A percentile compares a stretch with the other conserved stretches of the same genome.
Evolutionary conservation across 306 rosid genomes (phyloP).

Genomic region (Vigna nakashimae): DNA sequence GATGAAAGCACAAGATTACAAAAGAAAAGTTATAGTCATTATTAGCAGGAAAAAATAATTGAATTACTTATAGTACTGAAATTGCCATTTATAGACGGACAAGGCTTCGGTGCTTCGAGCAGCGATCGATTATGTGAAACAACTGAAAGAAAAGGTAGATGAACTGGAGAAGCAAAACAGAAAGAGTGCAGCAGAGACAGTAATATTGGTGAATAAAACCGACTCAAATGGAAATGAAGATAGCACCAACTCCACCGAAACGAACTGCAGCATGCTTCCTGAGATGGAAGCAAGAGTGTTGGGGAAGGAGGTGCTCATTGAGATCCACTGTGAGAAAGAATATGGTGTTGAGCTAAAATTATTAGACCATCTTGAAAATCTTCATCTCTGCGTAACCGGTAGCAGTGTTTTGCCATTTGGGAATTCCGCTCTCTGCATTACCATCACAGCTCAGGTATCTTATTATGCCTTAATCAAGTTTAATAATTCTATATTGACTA

Average conservation of each 20-base stretch:
- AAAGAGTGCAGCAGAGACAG: background rate
- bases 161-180: constrained; percentile 41
- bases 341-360: constrained; percentile 45
- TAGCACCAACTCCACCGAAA: constrained; percentile 23
- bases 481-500: background rate
- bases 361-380: constrained; percentile 43
- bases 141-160: constrained; percentile 38
- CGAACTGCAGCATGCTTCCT: constrained; percentile 24
- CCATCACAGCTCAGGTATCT: constrained; percentile 49
- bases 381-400: constrained; percentile 44
- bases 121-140: constrained; percentile 51
- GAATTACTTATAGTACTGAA: background rate
- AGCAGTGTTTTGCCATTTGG: constrained; percentile 53
- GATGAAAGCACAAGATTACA: background rate
- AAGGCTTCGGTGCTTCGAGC: constrained; percentile 51
- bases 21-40: no score
- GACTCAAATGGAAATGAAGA: constrained; percentile 21
- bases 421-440: constrained; percentile 47
- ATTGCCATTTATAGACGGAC: constrained; percentile 35
- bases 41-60: background rate
- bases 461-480: background rate
- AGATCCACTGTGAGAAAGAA: constrained; percentile 48
- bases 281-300: constrained; percentile 47
- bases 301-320: constrained; percentile 49
- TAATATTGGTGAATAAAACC: constrained; percentile 28